These are phyloP conservation scores for Byssothecium circinans DNA, from an alignment of 2,329 filamentous ascomycete species.

Conservation along the genomic window DNA sequence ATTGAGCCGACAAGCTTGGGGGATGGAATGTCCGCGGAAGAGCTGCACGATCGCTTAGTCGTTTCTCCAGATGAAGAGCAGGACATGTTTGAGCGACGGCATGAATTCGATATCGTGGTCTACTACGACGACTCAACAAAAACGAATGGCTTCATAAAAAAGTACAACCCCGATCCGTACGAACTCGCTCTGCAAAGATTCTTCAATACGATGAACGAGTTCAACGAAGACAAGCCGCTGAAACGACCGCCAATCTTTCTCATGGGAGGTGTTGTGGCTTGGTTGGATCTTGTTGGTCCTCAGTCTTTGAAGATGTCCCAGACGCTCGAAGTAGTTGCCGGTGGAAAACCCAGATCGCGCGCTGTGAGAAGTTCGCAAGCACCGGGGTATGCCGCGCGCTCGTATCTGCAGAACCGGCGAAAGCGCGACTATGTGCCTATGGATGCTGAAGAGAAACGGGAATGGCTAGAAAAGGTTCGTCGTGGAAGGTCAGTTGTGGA, in stretches of 20 bases:
- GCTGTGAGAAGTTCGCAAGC: conserved; percentile 57
- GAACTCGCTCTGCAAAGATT: conserved; percentile 67
- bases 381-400: conserved; percentile 54
- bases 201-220: conserved; percentile 77
- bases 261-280: conserved; percentile 80
- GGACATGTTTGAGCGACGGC: conserved; percentile 68
- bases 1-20: conserved; percentile 80
- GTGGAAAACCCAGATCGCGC: conserved; percentile 49
- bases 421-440: conserved; percentile 69
- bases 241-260: conserved; percentile 75
- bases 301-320: conserved; percentile 63
- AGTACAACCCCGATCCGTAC: conserved; percentile 45
- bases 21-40: conserved; percentile 65
- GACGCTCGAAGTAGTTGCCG: conserved; percentile 55
- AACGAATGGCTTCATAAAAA: conserved; percentile 60
- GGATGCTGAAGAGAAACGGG: conserved; percentile 76
- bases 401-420: conserved; percentile 59
- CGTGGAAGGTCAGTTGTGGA: conserved; percentile 61
- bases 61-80: conserved; percentile 76
- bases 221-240: conserved; percentile 77
- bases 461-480: conserved; percentile 76
- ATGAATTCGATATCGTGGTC: conserved; percentile 83
- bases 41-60: conserved; percentile 68
- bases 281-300: conserved; percentile 78
- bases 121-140: conserved; percentile 78